Evolutionary conservation across 345 rosid genomes (phyloP).

Genomic region (Aegle marmelos): DNA sequence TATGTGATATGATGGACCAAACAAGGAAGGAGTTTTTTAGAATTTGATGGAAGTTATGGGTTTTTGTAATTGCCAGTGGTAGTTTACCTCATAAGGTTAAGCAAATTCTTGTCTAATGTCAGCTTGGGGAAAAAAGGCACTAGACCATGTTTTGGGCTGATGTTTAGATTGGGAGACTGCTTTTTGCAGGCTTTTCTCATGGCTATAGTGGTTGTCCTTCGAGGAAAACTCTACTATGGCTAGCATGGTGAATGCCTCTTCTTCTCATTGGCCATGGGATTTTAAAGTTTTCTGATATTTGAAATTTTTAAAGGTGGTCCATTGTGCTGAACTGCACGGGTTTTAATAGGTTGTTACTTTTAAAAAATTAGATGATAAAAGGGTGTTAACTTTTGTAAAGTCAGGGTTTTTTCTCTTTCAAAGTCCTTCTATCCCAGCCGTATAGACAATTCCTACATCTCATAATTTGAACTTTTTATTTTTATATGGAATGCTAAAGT

Average conservation of each 20-base stretch:
- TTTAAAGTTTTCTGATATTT: background rate
- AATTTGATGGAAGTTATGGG: background rate
- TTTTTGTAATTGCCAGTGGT: background rate
- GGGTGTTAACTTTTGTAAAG: background rate
- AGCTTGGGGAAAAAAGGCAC: background rate
- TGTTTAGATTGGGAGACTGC: background rate
- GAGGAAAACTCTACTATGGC: background rate
- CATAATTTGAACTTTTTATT: background rate
- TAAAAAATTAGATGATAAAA: background rate
- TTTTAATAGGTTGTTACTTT: background rate
- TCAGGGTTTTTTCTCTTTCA: background rate
- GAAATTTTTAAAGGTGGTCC: too few relatives aligned
- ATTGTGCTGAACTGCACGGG: background rate
- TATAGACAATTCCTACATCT: background rate
- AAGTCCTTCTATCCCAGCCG: background rate
- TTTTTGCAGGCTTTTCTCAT: background rate
- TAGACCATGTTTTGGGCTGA: background rate
- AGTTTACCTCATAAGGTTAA: background rate
- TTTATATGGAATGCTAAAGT: background rate
- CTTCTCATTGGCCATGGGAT: background rate
- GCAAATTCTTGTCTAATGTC: background rate
- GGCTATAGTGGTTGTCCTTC: background rate
- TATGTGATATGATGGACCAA: background rate
- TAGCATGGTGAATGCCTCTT: background rate
- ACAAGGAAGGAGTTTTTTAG: too few relatives aligned